A percentile compares a stretch with the other conserved stretches of the same genome.
phyloP scores from a whole-genome alignment of 768 basidiomycete genomes.

The Macrolepiota dolichaula region DNA sequence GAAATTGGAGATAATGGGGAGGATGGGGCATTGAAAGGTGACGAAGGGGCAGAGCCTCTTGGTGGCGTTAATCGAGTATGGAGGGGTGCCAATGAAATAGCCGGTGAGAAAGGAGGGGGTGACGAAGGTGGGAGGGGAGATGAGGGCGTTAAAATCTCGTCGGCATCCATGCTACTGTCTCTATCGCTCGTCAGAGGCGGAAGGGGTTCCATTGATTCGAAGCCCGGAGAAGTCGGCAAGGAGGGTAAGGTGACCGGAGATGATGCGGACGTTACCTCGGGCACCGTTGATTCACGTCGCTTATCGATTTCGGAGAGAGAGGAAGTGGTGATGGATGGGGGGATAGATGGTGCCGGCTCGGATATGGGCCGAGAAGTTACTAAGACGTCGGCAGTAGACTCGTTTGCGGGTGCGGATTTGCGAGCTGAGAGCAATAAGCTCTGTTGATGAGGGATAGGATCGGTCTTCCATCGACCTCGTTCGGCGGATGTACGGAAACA shows the following conservation, averaged over 20 bases:
- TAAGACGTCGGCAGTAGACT: slow-evolving; percentile 26
- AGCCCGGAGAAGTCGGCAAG: slow-evolving; percentile 11
- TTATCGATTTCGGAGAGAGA: neutral
- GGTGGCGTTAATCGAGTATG: slow-evolving; percentile 34
- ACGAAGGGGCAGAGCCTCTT: slow-evolving; percentile 16
- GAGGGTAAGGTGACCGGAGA: slow-evolving; percentile 1
- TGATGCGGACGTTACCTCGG: slow-evolving; percentile 15
- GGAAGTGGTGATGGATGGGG: slow-evolving; percentile 2
- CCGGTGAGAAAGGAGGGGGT: slow-evolving; percentile 40
- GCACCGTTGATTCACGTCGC: slow-evolving; percentile 7
- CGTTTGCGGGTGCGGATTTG: slow-evolving; percentile 29
- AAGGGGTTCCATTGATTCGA: slow-evolving; percentile 16
- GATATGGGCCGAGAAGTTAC: slow-evolving; percentile 30
- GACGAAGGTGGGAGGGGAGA: slow-evolving; percentile 41
- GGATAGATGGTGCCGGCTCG: slow-evolving; percentile 31
- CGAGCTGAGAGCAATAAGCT: slow-evolving; percentile 21
- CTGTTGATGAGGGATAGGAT: slow-evolving; percentile 36
- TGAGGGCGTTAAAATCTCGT: slow-evolving; percentile 22
- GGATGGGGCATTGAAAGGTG: slow-evolving; percentile 17
- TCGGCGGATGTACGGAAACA: slow-evolving; percentile 56
- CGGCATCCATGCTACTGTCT: slow-evolving; percentile 28
- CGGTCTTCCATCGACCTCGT: slow-evolving; percentile 55
- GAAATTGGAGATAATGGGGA: slow-evolving; percentile 19
- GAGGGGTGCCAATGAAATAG: slow-evolving; percentile 32
- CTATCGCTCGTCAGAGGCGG: slow-evolving; percentile 30